Base-by-base conservation (phyloP, 1,139 yeast species). In the Kodamaea anthophila region DNA sequence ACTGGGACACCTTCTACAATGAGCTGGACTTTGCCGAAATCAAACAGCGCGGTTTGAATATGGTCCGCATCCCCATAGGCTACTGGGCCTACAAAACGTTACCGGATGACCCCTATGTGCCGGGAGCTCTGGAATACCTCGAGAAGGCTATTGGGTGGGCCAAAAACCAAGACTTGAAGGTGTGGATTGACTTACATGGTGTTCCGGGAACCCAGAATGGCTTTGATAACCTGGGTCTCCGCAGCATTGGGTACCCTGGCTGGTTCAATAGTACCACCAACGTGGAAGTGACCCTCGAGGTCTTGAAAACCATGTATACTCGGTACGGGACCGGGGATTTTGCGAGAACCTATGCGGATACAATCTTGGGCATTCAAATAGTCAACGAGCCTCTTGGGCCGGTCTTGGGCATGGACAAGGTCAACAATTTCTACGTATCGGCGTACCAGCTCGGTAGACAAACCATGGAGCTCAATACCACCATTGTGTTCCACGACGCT, bases 171-270 rank as follows among this genome's bases (percentile, higher is more conserved):
- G 71, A 58, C 18, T 49, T 77, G 32, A 72, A 70, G 38, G 75
- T 74, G 8, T 70, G 77, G 82, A 57, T 77, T 31, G 83, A 77
- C 47, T 53, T 77, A 32, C 84, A 77, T 44, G 83, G 83, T 15
- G 74, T 66, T 6, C 83, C 83, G 3, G 81, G 81, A 1, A 71
- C 81, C 2, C 84, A 77, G 43, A 77, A 77, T 47, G 84, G 84
- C n/a, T 77, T 77, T 47, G 84, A 77, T 43, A 77, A 77, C 47
- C 74, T 81, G 3, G 85, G 85, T 1, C 51, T 56, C 29, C 60
- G 82, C 44, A 68, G 66, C 35, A 53, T 56, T 13, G 58, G 59
- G 12, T 49, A 53, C 28, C 62, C 74, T 7, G 65, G 65, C 4
- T 77, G 83, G 83, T 68, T 70, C 44, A 50, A 60, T 15, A 43